Percentiles rank a stretch among this genome's conserved stretches.
Conservation (phyloP, 345 rosid genomes). For the Excoecaria cochinchinensis region DNA sequence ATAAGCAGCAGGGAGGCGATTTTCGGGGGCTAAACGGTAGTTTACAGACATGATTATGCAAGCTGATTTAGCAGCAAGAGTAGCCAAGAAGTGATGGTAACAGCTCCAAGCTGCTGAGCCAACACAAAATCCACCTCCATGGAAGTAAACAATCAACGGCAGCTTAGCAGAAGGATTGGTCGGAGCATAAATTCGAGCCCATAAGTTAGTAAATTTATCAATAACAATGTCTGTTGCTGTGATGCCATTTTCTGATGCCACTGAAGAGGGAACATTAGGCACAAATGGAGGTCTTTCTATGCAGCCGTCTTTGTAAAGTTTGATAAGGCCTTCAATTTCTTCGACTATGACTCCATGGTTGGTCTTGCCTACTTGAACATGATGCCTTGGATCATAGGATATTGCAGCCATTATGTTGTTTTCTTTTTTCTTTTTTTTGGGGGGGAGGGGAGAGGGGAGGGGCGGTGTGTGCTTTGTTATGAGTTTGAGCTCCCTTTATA, state of each 20-base stretch:
- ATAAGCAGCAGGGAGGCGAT: conserved; percentile 34
- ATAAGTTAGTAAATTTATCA: conserved; percentile 19
- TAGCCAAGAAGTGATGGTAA: conserved; percentile 25
- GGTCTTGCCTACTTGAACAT: conserved; percentile 11
- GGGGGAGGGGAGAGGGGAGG: too few species aligned
- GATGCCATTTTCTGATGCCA: conserved; percentile 8
- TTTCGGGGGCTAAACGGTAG: conserved; percentile 27
- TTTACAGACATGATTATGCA: conserved; percentile 24
- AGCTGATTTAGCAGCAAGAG: conserved; percentile 23
- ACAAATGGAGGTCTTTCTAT: conserved; percentile 26
- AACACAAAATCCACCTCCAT: conserved; percentile 36
- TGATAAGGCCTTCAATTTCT: conserved; percentile 32
- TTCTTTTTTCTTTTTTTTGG: too few species aligned
- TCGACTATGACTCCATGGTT: conserved; percentile 16
- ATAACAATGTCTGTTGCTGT: conserved; percentile 18
- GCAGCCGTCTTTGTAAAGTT: conserved; percentile 28
- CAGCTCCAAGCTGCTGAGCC: conserved; percentile 32
- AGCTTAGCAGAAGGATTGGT: conserved; percentile 6
- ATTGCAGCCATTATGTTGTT: conserved; percentile 23
- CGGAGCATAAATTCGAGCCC: conserved; percentile 25
- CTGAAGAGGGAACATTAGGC: conserved; percentile 19
- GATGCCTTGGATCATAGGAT: conserved; percentile 22
- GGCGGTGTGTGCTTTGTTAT: neutral
- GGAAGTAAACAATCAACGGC: conserved; percentile 32
- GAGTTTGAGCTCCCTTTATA: conserved; percentile 21